Base-by-base conservation (phyloP, 2,329 filamentous ascomycete genomes). In the Tolypocladium pustulatum region DNA sequence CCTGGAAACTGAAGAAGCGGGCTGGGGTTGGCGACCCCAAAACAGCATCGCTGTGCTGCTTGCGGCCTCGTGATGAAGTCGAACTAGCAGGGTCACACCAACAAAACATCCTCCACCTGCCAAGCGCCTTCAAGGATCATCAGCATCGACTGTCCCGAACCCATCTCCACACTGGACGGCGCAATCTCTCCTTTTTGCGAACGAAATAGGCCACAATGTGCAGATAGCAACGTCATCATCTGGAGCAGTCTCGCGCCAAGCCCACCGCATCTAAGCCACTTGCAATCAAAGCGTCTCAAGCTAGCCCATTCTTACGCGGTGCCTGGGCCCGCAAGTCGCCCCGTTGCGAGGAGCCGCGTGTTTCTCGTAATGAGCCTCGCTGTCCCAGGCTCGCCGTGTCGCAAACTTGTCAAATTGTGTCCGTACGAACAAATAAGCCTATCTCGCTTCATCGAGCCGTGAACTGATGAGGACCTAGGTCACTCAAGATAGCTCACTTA, bases 201-300 rank as follows among this genome's bases (percentile, higher is more conserved):
- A 25, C n/a, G 49, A 22, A 49, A 56, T 36, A n/a, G 57, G 15
- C 38, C 27, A 40, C 8, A 27, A 15, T 37, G 40, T 36, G 55
- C 41, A 57, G 27, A 56, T 38, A 17, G 27, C 30, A 56, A 61
- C 60, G 58, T 61, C 60, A 61, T 61, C 54, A 46, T 59, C 55
- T 55, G 46, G n/a, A 37, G 37, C 40, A 37, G 38, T 34, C n/a
- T n/a, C 27, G 40, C 15, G 30, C 22, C 34, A 22, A 43, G 12
- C 32, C 40, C 41, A 41, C 43, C 20, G 20, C 57, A 27, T 53
- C 43, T 58, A 36, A 58, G 57, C 57, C 57, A 55, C 57, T 37
- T 32, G 52, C 51, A 55, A 58, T 55, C 36, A 55, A 53, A 37
- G 22, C 20, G 37, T 49, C 37, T 55, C 25, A 38, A 41, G 32